Base-by-base conservation (phyloP, 208 protist genomes). In the Herpetomonas samuelpessoai region DNA sequence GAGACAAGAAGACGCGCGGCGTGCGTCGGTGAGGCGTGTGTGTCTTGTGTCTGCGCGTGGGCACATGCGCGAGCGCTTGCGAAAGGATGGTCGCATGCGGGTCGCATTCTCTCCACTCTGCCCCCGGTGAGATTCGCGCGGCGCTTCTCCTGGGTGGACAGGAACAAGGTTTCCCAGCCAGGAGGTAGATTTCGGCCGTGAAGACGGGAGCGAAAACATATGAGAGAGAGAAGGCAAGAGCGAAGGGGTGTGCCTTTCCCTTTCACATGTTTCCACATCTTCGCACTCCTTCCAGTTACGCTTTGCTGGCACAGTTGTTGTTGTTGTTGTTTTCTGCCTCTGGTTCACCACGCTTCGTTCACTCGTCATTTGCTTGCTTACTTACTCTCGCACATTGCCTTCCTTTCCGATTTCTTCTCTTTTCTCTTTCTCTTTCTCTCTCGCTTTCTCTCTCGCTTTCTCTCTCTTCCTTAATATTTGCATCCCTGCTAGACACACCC, bases 1-100 rank as follows among this genome's bases (percentile, higher is more conserved):
- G 69, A 46, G 60, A 56, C 14, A 68, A 75, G 62, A 75, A 81
- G 49, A 48, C 60, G 24, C 55, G 57, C 14, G 35, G 35, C 35
- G 35, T 54, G 51, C 19, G 19, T n/a, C 46, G 22, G 7, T 27
- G 19, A 51, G 7, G 22, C 7, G 18, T 51, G 7, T 51, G 18
- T 51, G 7, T n/a, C 24, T 51, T 51, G 46, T 51, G 46, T 51
- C 12, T 51, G 18, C 19, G 46, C 19, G 46, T 51, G 46, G 7
- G 46, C 19, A n/a, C 35, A 18, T 41, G n/a, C n/a, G n/a, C n/a
- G n/a, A n/a, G n/a, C n/a, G n/a, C n/a, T n/a, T n/a, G n/a, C n/a
- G n/a, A n/a, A n/a, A n/a, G n/a, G n/a, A n/a, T n/a, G n/a, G n/a
- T n/a, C n/a, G n/a, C n/a, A n/a, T n/a, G n/a, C n/a, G n/a, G n/a